These are phyloP conservation scores for Actinomortierella wolfii DNA, from an alignment of 371 early-diverging fungal genomes.

Conservation along the genomic window DNA sequence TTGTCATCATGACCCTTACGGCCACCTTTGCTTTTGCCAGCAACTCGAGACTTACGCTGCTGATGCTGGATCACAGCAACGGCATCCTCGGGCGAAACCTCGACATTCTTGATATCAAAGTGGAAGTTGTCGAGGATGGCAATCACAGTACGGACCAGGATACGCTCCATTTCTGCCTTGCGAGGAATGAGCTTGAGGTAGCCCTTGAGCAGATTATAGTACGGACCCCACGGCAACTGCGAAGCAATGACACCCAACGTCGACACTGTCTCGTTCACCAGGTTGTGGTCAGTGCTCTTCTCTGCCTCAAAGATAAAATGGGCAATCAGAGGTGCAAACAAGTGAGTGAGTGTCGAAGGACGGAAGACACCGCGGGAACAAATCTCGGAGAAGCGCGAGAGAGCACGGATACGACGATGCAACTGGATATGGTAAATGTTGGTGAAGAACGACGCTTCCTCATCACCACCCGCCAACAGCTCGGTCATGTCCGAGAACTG, in stretches of 20 bases:
- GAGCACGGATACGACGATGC: slow-evolving; percentile 87
- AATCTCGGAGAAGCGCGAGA: slow-evolving; percentile 73
- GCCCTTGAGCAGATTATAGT: slow-evolving; percentile 72
- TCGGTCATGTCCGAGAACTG: slow-evolving; percentile 71
- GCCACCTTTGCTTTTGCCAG: slow-evolving; percentile 15
- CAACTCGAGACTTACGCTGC: slow-evolving; percentile 8
- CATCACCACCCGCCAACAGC: slow-evolving; percentile 67
- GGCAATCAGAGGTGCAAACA: slow-evolving; percentile 86
- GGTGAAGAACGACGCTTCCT: slow-evolving; percentile 75
- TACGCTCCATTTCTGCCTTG: slow-evolving; percentile 73
- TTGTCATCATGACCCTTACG: slow-evolving; percentile 48
- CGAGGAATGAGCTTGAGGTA: slow-evolving; percentile 72
- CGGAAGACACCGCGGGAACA: slow-evolving; percentile 51
- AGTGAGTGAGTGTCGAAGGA: slow-evolving; percentile 62
- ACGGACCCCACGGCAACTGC: slow-evolving; percentile 82
- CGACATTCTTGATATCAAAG: slow-evolving; percentile 73
- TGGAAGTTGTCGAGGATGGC: slow-evolving; percentile 89
- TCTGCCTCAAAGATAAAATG: slow-evolving; percentile 85
- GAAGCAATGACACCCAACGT: slow-evolving; percentile 74
- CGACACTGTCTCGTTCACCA: slow-evolving; percentile 79
- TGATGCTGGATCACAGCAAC: slow-evolving; percentile 25
- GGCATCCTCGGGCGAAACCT: slow-evolving; percentile 43
- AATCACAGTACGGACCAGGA: slow-evolving; percentile 78
- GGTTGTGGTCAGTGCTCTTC: slow-evolving; percentile 66
- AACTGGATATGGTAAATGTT: slow-evolving; percentile 94